Evolutionary conservation across 352 stramenopile genomes (phyloP), one percentile per base, ranked within the genome.

Genomic region (Nothophytophthora sp.): DNA sequence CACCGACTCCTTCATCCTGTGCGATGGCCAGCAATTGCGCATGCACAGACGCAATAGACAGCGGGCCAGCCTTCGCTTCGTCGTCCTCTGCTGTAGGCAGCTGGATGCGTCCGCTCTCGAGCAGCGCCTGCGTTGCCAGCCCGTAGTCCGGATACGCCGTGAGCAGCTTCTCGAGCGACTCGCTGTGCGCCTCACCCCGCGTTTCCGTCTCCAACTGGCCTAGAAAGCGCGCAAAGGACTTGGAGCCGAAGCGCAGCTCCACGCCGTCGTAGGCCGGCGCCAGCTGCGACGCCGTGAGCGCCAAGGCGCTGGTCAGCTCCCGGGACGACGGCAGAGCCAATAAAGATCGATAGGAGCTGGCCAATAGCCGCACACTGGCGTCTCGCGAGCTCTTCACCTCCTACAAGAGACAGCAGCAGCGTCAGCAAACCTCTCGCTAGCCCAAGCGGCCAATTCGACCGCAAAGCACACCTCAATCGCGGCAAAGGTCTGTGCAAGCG

Each of bases 181-280:
- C 18, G 43, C 1, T 36, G 42, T 28, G 29, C 47, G 42, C 51
- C 29, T 15, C 38, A 51, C 24, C 45, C 33, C 20, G 15, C 10
- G 20, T 50, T 30, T 57, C 22, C 30, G 23, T 32, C 9, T 73
- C 45, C 7, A 88, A 50, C 37, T 78, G 68, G 15, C 72, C 55
- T 8, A 94, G 41, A 32, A 92, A 63, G 2, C 74, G 57, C 6
- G 69, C 69, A 40, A 92, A 91, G 43, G 54, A 76, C 37, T 86
- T 87, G 47, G 69, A 51, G 11, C 71, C 73, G 34, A 94, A 90
- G 8, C 77, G 81, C 13, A 94, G 62, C 60, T 94, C 81, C 15
- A 91, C 63, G 15, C 84, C 81, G 40, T 86, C 66, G 38, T 92
- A 73, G 0, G 81, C 58, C 12, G 84, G 80, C 5, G 84, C 84